Base-by-base conservation (phyloP, 768 basidiomycete genomes). In the Tremella mesenterica region DNA sequence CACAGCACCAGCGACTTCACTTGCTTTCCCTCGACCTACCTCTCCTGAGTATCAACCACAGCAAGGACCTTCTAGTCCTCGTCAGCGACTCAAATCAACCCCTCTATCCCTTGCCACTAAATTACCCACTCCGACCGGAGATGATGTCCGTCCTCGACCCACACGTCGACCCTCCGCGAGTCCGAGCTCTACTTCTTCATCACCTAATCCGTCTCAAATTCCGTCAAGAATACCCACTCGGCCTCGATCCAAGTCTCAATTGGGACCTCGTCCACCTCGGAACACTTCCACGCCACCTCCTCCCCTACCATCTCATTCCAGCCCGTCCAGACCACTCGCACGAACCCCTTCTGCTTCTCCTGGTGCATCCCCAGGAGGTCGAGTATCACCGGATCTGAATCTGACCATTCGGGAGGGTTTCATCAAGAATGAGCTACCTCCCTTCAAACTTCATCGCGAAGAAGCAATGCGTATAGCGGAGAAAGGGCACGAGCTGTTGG, bases 371-470 rank as follows among this genome's bases (percentile, higher is more conserved):
- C n/a, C n/a, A 16, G 38, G 38, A 48, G 18, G n/a, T 13, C 34
- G 50, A 39, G 21, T 12, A 16, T 31, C 46, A 21, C 27, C 48
- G 36, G 25, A 21, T 44, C 14, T 45, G 49, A 52, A 48, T 41
- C 34, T 52, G 34, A 52, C 48, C 25, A 30, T 52, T n/a, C 43
- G 48, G 7, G 63, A 64, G 23, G 61, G 60, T 0, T 60, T 61
- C 44, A 63, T 69, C 55, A 63, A 60, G 53, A 64, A 69, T 50
- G 67, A 69, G 41, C 47, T 69, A 27, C 67, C 67, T 8, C 67
- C 67, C 1, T 69, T 69, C 54, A 43, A 52, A 28, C 43, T 69
- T 44, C 23, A 44, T n/a, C 53, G 60, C n/a, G 55, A 58, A 4
- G 65, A 69, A 48, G 63, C 63, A 10, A 39, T 67, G 53, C 41